phyloP scores from a whole-genome alignment of 345 rosid genomes.

The Gossypioides kirkii region DNA sequence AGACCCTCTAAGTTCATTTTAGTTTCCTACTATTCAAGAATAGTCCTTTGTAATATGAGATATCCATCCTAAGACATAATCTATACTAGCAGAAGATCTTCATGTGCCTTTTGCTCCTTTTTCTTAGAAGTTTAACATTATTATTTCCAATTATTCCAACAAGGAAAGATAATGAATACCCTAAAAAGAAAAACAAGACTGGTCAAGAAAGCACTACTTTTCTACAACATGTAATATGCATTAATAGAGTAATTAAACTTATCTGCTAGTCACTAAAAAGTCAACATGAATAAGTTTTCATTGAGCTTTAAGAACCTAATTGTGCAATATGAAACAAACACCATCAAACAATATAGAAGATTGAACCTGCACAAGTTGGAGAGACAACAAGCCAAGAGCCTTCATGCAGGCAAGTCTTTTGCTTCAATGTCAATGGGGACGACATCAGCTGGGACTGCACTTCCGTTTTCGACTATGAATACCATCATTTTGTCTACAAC shows the following conservation, averaged over 20 bases:
- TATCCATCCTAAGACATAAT: background rate
- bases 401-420: background rate
- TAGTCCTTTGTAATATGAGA: background rate
- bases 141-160: background rate
- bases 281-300: background rate
- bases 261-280: background rate
- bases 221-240: background rate
- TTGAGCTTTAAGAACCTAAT: background rate
- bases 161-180: background rate
- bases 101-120: background rate
- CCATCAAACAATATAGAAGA: background rate
- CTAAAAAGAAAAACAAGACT: background rate
- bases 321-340: background rate
- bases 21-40: background rate
- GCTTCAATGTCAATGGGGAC: background rate
- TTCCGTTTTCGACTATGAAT: background rate
- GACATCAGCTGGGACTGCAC: background rate
- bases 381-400: background rate
- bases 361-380: background rate
- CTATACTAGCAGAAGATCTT: background rate
- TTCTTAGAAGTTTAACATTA: background rate
- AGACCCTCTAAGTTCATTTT: constrained; percentile 17
- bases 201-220: background rate
- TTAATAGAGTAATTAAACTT: background rate
- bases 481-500: background rate